Base-by-base conservation (phyloP, 2,329 filamentous ascomycete species). In the Boeremia lycopersici region DNA sequence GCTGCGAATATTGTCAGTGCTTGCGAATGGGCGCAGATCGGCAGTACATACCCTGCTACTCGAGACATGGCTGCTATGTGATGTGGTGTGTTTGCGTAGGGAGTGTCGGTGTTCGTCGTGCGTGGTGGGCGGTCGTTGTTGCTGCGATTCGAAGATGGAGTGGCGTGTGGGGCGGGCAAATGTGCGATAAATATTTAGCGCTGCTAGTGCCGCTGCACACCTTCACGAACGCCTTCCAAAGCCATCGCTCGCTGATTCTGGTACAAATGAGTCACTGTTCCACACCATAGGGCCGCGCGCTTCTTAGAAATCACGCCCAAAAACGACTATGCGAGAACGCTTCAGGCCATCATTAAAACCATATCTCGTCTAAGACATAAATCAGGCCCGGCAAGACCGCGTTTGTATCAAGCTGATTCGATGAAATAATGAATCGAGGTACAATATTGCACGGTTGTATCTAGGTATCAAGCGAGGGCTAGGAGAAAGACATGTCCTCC, bases 31-130 rank as follows among this genome's bases (percentile, higher is more conserved):
- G 7, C 33, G 8, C 13, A 28, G 3, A 12, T 31, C 17, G 33
- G 29, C 41, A 26, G 17, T 15, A 55, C 71, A 55, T 56, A 74
- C 73, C 72, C 72, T 70, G 70, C 72, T 63, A 69, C 67, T 64
- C 69, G 69, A 60, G 72, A 74, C 73, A 76, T 76, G 57, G 60
- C 50, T 54, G 52, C 47, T 44, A 28, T 59, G 28, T 51, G 44
- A 40, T 55, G 52, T 56, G 48, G 55, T 39, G n/a, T 39, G 28
- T 15, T 23, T 15, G 38, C 28, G 45, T 23, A 23, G 51, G 33
- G 41, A n/a, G 40, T 49, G 46, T 46, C 33, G 51, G 30, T 33
- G 40, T 29, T 53, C 39, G 33, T 54, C 40, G 45, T 44, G 46
- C 53, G 43, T 49, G 13, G 50, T 28, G 40, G 17, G 45, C 45